Base-by-base conservation (phyloP, 2,329 filamentous ascomycete species). In the Lecanicillium sp. region DNA sequence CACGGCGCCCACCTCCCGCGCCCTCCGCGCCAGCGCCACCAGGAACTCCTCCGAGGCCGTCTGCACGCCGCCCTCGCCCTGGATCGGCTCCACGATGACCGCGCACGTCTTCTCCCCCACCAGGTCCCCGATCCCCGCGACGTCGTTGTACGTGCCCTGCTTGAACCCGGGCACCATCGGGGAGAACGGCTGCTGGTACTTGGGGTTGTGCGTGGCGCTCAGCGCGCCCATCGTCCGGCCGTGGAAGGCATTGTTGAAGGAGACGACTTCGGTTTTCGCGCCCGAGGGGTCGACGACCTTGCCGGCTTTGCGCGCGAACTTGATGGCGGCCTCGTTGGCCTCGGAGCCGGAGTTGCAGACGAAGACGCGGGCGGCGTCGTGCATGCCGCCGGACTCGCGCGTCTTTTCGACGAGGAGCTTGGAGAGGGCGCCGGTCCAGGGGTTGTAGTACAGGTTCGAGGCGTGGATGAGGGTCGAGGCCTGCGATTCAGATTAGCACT, bases 391-490 rank as follows among this genome's bases (percentile, higher is more conserved):
- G 0, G 86, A 83, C 58, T 84, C 81, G 46, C 78, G 68, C 0
- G 93, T 98, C 67, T 85, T 84, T 58, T 91, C 79, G 27, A 98
- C 80, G 20, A 98, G 77, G 20, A 90, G 74, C 66, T 93, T 84
- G 53, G 89, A 95, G 44, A 98, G 81, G 2, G 85, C 82, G 26
- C 91, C 91, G 2, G 88, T 96, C 87, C 93, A 96, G 2, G 86
- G 85, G 69, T 97, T 98, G 70, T 96, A 87, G 77, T 97, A 98
- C 17, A 98, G 79, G 67, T 98, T 98, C 10, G 90, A 96, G 39
- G 87, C 86, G 67, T 98, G 93, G 49, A 96, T 78, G 42, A 98
- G 79, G 7, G 83, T 90, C 60, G 84, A 74, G 24, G 84, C 76
- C 80, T 79, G 50, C n/a, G 48, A 32, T 33, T 37, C 29, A 36